Evolutionary conservation across 2,329 filamentous ascomycete genomes (phyloP), one percentile per base, ranked within the genome.

Genomic region (Amphichorda felina): DNA sequence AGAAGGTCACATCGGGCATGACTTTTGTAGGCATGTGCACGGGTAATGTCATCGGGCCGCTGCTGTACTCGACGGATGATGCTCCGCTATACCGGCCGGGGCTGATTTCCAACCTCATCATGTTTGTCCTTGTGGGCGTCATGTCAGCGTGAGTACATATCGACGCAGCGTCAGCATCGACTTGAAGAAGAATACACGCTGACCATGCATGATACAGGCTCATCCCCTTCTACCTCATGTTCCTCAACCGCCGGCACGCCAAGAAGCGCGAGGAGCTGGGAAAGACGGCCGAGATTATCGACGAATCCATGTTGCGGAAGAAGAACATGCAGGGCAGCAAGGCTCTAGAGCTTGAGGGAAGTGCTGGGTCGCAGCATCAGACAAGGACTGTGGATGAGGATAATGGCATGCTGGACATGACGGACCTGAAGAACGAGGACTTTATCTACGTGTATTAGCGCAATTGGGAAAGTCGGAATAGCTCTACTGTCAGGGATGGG

Each of bases 1-100:
- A 74, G 40, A 80, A 80, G 47, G 66, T 72, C 2, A 78, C 70
- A 0, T 79, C 74, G 0, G 72, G 62, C 2, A 64, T 75, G 11
- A 54, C 79, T 3, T 76, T 80, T 42, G 60, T 79, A 18, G 74
- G 74, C 6, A 68, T 73, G 43, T 75, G 70, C 34, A 67, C 68
- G 2, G 76, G 75, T 7, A 80, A 81, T 43, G 70, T 79, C 30
- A 61, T 79, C n/a, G 76, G 76, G 0, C 75, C 75, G 0, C 69
- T 72, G 37, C 55, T 80, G 2, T 51, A 80, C 54, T 73, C 65
- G 17, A 68, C 71, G 0, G 61, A 59, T 3, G 73, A 80, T 45
- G 68, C 66, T 22, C 75, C 75, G 0, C 52, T 64, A 3, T 80
- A 80, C 45, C 54, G 54, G 5, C 61, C 71, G 11, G 75, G 75